Evolutionary conservation across 2,329 filamentous ascomycete genomes (phyloP).

Genomic region (Pseudocercospora vitis): DNA sequence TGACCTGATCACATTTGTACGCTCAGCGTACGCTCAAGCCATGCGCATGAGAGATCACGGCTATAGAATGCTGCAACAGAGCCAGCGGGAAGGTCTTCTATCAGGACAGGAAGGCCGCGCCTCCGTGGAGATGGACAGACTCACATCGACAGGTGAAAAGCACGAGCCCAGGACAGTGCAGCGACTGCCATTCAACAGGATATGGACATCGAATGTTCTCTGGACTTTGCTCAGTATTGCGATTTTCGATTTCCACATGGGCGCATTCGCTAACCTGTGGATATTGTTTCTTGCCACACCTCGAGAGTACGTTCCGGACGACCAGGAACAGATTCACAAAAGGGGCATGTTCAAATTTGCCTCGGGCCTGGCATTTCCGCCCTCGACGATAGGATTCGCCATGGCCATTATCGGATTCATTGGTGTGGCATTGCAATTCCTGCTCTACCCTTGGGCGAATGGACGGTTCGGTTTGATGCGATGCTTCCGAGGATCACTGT

Average conservation of each 20-base stretch:
- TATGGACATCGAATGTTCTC: slow-evolving; percentile 57
- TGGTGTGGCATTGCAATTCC: slow-evolving; percentile 70
- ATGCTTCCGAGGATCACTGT: slow-evolving; percentile 67
- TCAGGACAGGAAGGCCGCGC: slow-evolving; percentile 30
- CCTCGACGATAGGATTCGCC: slow-evolving; percentile 70
- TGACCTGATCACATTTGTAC: slow-evolving; percentile 29
- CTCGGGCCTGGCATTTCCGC: slow-evolving; percentile 72
- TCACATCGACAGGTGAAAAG: slow-evolving; percentile 37
- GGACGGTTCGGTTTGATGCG: slow-evolving; percentile 65
- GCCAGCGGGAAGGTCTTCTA: slow-evolving; percentile 36
- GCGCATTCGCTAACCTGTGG: slow-evolving; percentile 73
- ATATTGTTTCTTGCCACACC: slow-evolving; percentile 76
- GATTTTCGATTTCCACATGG: slow-evolving; percentile 71
- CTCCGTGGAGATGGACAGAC: slow-evolving; percentile 38
- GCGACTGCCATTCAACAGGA: slow-evolving; percentile 49
- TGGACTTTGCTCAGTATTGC: slow-evolving; percentile 62
- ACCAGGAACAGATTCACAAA: slow-evolving; percentile 26
- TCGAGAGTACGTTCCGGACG: slow-evolving; percentile 45
- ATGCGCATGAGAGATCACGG: slow-evolving; percentile 31
- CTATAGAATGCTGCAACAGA: slow-evolving; percentile 31
- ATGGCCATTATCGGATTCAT: slow-evolving; percentile 75
- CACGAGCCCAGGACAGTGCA: slow-evolving; percentile 42
- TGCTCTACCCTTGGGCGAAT: slow-evolving; percentile 69
- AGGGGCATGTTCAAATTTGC: slow-evolving; percentile 59
- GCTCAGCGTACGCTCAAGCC: slow-evolving; percentile 23